Evolutionary conservation across 2,329 filamentous ascomycete genomes (phyloP).

Genomic region (Neobulgaria alba): DNA sequence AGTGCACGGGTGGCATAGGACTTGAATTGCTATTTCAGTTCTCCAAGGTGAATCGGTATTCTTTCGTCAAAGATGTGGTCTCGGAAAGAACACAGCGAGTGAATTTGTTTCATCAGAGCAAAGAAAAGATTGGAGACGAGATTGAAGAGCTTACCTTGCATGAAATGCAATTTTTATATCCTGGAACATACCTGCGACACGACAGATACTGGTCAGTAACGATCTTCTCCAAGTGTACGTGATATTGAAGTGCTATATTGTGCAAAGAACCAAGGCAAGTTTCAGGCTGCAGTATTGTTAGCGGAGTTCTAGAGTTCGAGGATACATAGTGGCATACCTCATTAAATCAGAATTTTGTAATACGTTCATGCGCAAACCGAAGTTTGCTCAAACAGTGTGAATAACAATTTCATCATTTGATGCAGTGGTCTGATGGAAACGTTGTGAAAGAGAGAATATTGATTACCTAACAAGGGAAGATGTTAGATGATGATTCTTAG

Average conservation of each 20-base stretch:
- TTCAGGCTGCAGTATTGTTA: constrained; percentile 25
- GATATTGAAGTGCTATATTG: constrained; percentile 3
- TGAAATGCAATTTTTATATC: not conserved
- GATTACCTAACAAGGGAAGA: constrained; percentile 5
- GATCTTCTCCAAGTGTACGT: constrained; percentile 2
- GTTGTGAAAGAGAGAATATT: not conserved
- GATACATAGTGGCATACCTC: constrained; percentile 18
- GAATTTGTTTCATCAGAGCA: constrained; percentile 30
- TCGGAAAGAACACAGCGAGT: constrained; percentile 30
- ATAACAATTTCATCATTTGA: constrained; percentile 34
- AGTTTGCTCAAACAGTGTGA: constrained; percentile 35
- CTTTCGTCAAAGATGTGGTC: constrained; percentile 29
- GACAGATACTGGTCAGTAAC: constrained; percentile 20
- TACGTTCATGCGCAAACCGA: constrained; percentile 30
- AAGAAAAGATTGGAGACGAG: not conserved
- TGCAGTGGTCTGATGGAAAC: constrained; percentile 16
- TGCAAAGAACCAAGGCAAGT: constrained; percentile 25
- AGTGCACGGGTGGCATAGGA: no score
- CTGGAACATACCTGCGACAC: constrained; percentile 13
- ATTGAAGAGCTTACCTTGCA: constrained; percentile 10
- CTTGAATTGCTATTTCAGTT: constrained; percentile 25
- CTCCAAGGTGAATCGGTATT: constrained; percentile 33
- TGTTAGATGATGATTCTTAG: constrained; percentile 5
- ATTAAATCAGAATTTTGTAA: constrained; percentile 38
- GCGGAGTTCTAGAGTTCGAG: not conserved